Evolutionary conservation across 345 rosid genomes (phyloP).

Genomic region (Aquilaria yunnanensis): DNA sequence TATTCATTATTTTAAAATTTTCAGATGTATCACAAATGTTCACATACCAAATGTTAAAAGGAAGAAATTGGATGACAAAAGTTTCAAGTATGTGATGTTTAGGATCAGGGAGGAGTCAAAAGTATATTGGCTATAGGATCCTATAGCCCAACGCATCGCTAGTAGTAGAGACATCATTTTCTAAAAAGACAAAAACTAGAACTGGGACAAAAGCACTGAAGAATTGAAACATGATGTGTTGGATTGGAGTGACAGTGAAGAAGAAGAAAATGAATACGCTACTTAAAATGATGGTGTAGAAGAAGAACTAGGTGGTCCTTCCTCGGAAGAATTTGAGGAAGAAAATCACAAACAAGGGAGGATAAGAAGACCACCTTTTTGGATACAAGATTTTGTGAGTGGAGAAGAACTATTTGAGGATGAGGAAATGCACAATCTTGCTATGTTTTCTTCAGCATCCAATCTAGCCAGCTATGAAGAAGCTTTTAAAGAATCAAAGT

Average conservation of each 20-base stretch:
- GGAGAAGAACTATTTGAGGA: not conserved
- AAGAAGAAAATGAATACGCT: not conserved
- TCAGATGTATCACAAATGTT: no score
- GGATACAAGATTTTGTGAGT: conserved; percentile 4
- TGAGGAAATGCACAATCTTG: not conserved
- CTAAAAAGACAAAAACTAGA: not conserved
- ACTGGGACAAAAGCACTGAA: not conserved
- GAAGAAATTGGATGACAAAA: conserved; percentile 4
- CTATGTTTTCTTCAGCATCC: not conserved
- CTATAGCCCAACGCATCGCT: not conserved
- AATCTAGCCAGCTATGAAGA: not conserved
- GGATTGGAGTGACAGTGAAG: not conserved
- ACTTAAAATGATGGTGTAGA: not conserved
- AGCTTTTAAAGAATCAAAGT: not conserved
- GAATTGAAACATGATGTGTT: not conserved
- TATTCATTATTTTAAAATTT: no score
- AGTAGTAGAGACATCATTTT: conserved; percentile 1
- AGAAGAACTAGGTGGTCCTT: no score
- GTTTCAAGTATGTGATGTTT: not conserved
- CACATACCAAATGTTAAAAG: not conserved
- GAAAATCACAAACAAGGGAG: not conserved
- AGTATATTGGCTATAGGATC: not conserved
- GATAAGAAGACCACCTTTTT: not conserved
- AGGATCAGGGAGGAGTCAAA: not conserved
- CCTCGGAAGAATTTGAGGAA: not conserved